Percentiles rank a stretch among this genome's conserved stretches.
Evolutionary conservation across 257 asterid genomes (phyloP).

Genomic region (Nicotiana benthamiana): DNA sequence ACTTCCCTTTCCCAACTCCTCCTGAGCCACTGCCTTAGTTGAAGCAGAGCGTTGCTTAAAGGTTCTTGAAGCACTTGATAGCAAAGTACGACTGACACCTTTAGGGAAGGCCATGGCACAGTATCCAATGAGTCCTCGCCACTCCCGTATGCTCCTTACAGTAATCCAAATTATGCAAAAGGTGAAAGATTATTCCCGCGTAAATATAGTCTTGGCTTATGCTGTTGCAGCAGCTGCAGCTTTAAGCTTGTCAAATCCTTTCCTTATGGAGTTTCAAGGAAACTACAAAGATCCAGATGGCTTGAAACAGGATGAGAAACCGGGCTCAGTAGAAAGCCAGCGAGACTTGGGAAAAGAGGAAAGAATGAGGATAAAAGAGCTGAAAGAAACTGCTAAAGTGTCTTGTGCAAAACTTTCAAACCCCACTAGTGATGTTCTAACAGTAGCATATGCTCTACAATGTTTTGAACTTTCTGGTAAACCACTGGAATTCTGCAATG

Average conservation of each 20-base stretch:
- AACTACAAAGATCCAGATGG: slow-evolving; percentile 26
- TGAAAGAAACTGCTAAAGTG: slow-evolving; percentile 48
- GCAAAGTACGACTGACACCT: slow-evolving; percentile 56
- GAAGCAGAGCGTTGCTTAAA: slow-evolving; percentile 87
- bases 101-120: slow-evolving; percentile 96
- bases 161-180: slow-evolving; percentile 64
- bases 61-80: slow-evolving; percentile 87
- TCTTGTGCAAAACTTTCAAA: slow-evolving; percentile 58
- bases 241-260: slow-evolving; percentile 76
- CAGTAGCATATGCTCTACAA: slow-evolving; percentile 67
- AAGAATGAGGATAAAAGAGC: slow-evolving; percentile 48
- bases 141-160: slow-evolving; percentile 96
- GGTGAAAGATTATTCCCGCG: slow-evolving; percentile 27
- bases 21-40: slow-evolving; percentile 60
- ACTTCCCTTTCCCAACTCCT: slow-evolving; percentile 95
- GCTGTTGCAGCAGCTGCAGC: slow-evolving; percentile 91
- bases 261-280: slow-evolving; percentile 37
- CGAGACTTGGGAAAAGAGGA: slow-evolving; percentile 38
- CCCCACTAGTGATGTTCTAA: slow-evolving; percentile 72
- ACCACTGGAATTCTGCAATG: slow-evolving; percentile 47
- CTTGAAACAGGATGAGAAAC: slow-evolving; percentile 18
- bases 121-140: slow-evolving; percentile 96
- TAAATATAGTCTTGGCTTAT: slow-evolving; percentile 67
- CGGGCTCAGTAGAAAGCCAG: slow-evolving; percentile 18
- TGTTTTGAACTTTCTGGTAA: slow-evolving; percentile 57